Evolutionary conservation across 75 land plant genomes (phyloP).

Genomic region (Cryptomeria japonica): DNA sequence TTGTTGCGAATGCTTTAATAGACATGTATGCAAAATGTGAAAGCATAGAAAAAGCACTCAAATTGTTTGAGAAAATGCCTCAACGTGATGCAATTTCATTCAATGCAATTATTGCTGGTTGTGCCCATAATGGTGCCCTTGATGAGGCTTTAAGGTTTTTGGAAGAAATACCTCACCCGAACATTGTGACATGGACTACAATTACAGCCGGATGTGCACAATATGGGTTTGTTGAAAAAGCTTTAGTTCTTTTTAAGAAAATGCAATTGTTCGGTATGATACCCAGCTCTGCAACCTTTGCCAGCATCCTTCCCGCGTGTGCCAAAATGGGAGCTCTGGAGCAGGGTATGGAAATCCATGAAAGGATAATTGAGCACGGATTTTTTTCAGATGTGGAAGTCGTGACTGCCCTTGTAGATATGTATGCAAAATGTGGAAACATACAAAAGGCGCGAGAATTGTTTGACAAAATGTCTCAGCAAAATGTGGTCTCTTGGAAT

Average conservation of each 20-base stretch:
- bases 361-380: neutral
- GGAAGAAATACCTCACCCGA: no score
- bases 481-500: neutral
- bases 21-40: neutral
- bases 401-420: slow-evolving; percentile 8
- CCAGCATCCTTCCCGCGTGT: neutral
- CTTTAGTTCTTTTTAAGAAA: neutral
- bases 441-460: neutral
- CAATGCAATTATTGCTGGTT: neutral
- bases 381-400: neutral
- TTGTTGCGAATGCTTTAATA: neutral
- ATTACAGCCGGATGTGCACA: neutral
- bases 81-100: neutral
- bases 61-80: neutral
- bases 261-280: neutral
- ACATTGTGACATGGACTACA: no score
- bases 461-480: neutral
- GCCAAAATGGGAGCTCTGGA: neutral
- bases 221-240: neutral
- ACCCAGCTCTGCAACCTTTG: neutral
- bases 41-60: neutral
- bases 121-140: no score
- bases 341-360: neutral
- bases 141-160: neutral
- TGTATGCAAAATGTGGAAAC: slow-evolving; percentile 23